Percentiles rank a stretch among this genome's conserved stretches.
phyloP scores from a whole-genome alignment of 371 early-diverging fungal genomes.

The Sporodiniella umbellata region DNA sequence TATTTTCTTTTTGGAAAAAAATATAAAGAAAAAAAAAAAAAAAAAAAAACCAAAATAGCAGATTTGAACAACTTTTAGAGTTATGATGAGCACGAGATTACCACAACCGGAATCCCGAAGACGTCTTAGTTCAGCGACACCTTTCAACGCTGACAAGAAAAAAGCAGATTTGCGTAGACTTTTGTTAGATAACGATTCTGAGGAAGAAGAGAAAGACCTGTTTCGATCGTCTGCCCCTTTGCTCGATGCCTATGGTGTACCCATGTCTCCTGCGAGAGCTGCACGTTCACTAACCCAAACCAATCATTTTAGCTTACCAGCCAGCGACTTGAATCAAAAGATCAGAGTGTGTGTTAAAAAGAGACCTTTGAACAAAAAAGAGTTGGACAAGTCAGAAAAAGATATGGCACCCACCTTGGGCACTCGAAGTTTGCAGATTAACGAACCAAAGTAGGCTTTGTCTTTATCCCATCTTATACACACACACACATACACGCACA shows the following conservation, averaged over 20 bases:
- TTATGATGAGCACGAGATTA: neutral
- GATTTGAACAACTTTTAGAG: too few species aligned
- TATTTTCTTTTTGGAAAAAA: too few species aligned
- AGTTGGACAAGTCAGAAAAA: constrained; percentile 68
- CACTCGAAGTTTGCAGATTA: constrained; percentile 69
- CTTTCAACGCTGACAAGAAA: neutral
- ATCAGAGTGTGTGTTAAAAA: constrained; percentile 96
- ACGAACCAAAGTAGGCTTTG: constrained; percentile 75
- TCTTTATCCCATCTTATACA: too few species aligned
- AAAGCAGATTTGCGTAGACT: constrained; percentile 7
- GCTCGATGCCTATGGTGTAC: constrained; percentile 38
- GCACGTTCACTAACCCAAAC: constrained; percentile 5
- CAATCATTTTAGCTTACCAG: neutral
- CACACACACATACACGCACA: too few species aligned
- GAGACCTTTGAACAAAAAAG: constrained; percentile 85
- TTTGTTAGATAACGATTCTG: constrained; percentile 4
- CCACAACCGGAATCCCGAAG: constrained; percentile 8
- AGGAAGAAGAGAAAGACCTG: constrained; percentile 36
- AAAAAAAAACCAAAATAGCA: too few species aligned
- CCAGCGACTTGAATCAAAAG: constrained; percentile 59
- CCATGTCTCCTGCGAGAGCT: constrained; percentile 1
- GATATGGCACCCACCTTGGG: constrained; percentile 75
- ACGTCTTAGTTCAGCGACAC: constrained; percentile 2
- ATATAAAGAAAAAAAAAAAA: too few species aligned
- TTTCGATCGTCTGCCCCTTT: constrained; percentile 24